Evolutionary conservation across 2,329 filamentous ascomycete genomes (phyloP), one percentile per base, ranked within the genome.

Genomic region (Ophiostoma himal-ulmi): DNA sequence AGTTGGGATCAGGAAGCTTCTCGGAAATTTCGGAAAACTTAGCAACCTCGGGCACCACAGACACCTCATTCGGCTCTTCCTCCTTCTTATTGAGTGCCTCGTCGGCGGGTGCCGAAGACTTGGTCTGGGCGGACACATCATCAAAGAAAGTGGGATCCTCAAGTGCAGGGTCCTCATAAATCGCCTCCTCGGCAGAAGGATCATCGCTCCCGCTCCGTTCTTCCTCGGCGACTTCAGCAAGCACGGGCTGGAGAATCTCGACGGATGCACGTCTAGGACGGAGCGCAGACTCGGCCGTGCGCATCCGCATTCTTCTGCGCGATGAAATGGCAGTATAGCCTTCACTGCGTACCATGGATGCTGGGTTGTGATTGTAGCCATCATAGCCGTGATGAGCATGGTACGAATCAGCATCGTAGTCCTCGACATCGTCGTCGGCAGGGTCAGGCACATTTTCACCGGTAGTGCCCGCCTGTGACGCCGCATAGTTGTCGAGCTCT

Each of bases 401-500:
- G n/a, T 41, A 6, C 30, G 65, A 39, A 41, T 57, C 26, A 65
- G 69, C 26, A 30, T 36, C 20, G 41, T 68, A 22, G 41, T 68
- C 69, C 54, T 64, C 67, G 17, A 39, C 67, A 26, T 69, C 70
- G 8, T 36, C 52, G 4, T 64, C 69, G 14, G 39, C 44, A 7
- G 34, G 34, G 20, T 65, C 64, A n/a, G 70, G 64, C 1, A 26
- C 52, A 7, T 36, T 36, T 11, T 57, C 54, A 3, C 54, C 37
- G 4, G 44, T 66, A 17, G 37, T 26, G 17, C 67, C 71, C 1
- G 70, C 69, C 54, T 66, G 64, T 0, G 69, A 54, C 0, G 70
- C 69, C 1, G 68, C 48, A 30, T 71, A 73, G 11, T 68, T 68
- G 60, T 64, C 30, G 34, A 73, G 41, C 68, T 73, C 68, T 22